Base-by-base conservation (phyloP, 2,329 filamentous ascomycete species). In the Exophiala sp. region DNA sequence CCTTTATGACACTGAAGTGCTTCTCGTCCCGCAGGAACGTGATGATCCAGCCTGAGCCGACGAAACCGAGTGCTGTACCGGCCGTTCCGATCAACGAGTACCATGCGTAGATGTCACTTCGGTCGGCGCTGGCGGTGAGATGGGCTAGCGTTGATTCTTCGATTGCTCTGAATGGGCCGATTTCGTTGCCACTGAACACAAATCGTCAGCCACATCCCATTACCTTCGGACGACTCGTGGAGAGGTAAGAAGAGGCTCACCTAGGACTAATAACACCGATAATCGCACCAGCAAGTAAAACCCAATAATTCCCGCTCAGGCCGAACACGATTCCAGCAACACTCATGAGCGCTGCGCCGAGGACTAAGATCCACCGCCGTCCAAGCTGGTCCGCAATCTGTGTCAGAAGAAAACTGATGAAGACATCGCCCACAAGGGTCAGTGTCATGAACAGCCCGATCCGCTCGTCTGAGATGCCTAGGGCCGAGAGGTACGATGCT, bases 391-490 rank as follows among this genome's bases (percentile, higher is more conserved):
- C 83, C 0, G 83, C 82, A 49, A 84, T 73, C 1, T 85, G 72
- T 0, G 83, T 82, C 16, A 85, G 66, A 14, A 78, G 65, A 4
- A 84, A 76, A 1, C 78, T 79, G 6, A 86, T 77, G 0, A 80
- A 65, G 1, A 85, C 81, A 68, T 86, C 83, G 10, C 83, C 83
- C 2, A 77, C 65, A 11, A 86, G 72, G 0, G 83, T 86, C 35
- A 86, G 68, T 0, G 79, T 84, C 82, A 86, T 84, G 62, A 86
- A 85, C 5, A 85, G 64, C 5, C 83, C 83, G 54, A 86, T 85
- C 18, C 73, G 75, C 21, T 78, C 72, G 65, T 85, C 82, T 0
- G 81, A 73, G 50, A 84, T 77, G 0, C 71, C 68, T 10, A 86
- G 68, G 16, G 77, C 75, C 5, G 79, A 76, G 47, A 86, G 78